Percentiles rank a stretch among this genome's conserved stretches.
phyloP scores from a whole-genome alignment of 2,329 filamentous ascomycete species.

The Fusarium sulawesiense region DNA sequence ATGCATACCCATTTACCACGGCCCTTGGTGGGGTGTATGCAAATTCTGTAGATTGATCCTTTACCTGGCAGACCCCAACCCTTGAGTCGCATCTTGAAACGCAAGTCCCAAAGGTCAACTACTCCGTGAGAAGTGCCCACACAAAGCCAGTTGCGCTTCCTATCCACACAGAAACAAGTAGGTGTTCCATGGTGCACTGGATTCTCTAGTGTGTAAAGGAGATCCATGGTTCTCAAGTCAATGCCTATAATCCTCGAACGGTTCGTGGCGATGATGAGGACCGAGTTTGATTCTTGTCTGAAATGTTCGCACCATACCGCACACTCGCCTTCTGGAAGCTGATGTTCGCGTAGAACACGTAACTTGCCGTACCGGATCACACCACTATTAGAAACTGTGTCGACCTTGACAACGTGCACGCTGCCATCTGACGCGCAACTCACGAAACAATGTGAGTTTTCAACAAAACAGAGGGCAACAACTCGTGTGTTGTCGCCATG shows the following conservation, averaged over 20 bases:
- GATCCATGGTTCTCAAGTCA: slow-evolving; percentile 86
- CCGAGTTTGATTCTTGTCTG: slow-evolving; percentile 82
- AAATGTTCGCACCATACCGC: slow-evolving; percentile 95
- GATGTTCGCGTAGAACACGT: slow-evolving; percentile 80
- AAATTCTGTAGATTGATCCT: slow-evolving; percentile 81
- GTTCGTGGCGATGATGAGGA: slow-evolving; percentile 87
- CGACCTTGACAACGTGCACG: slow-evolving; percentile 89
- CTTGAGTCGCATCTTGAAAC: slow-evolving; percentile 89
- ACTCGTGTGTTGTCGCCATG: slow-evolving; percentile 79
- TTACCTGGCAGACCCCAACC: slow-evolving; percentile 89
- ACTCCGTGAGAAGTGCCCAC: slow-evolving; percentile 94
- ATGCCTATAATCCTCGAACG: slow-evolving; percentile 84
- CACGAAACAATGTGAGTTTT: slow-evolving; percentile 93
- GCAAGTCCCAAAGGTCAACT: slow-evolving; percentile 93
- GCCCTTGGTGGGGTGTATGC: slow-evolving; percentile 81
- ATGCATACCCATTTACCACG: slow-evolving; percentile 89
- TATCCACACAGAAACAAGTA: slow-evolving; percentile 90
- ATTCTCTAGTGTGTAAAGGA: slow-evolving; percentile 84
- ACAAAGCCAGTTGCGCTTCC: slow-evolving; percentile 88
- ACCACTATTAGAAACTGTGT: slow-evolving; percentile 58
- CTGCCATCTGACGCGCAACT: slow-evolving; percentile 91
- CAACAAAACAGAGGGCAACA: slow-evolving; percentile 87
- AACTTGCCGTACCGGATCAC: slow-evolving; percentile 83
- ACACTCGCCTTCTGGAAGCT: slow-evolving; percentile 78
- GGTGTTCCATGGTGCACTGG: slow-evolving; percentile 91